Conservation (phyloP, 306 rosid genomes). For the Dryas alaskensis region DNA sequence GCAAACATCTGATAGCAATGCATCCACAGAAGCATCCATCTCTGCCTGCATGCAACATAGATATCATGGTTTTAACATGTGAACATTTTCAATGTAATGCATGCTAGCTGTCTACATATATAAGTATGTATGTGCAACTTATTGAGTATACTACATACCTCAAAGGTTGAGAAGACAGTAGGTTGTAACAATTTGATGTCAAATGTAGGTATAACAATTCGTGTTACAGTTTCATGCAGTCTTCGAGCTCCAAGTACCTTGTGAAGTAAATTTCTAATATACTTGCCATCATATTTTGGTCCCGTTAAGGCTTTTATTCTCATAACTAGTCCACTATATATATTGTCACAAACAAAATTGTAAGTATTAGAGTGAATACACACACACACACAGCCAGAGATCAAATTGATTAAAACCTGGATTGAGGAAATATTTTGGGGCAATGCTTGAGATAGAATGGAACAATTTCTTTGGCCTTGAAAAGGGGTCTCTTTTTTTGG, state of each 20-base stretch:
- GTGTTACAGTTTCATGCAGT: slow-evolving; percentile 32
- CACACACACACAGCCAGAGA: too few relatives aligned
- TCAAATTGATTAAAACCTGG: slow-evolving; percentile 11
- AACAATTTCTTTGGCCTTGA: slow-evolving; percentile 30
- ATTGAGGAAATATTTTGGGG: slow-evolving; percentile 36
- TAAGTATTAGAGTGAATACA: neutral
- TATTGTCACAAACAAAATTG: neutral
- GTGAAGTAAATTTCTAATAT: slow-evolving; percentile 10
- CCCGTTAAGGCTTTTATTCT: slow-evolving; percentile 22
- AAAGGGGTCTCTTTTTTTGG: slow-evolving; percentile 25
- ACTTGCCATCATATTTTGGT: slow-evolving; percentile 35
- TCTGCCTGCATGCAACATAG: slow-evolving; percentile 6
- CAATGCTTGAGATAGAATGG: slow-evolving; percentile 25
- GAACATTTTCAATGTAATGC: too few relatives aligned
- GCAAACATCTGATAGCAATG: slow-evolving; percentile 29
- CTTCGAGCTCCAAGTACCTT: slow-evolving; percentile 8
- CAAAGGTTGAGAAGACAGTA: slow-evolving; percentile 9
- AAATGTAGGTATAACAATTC: slow-evolving; percentile 27
- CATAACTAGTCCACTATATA: slow-evolving; percentile 28
- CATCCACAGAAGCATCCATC: slow-evolving; percentile 21
- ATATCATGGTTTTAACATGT: too few relatives aligned
- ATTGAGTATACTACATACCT: neutral
- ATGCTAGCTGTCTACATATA: too few relatives aligned
- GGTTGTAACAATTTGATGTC: slow-evolving; percentile 24
- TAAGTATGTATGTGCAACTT: neutral